A percentile compares a stretch with the other conserved stretches of the same genome.
phyloP scores from a whole-genome alignment of 129 eudicot species.

The Artemisia argyi region DNA sequence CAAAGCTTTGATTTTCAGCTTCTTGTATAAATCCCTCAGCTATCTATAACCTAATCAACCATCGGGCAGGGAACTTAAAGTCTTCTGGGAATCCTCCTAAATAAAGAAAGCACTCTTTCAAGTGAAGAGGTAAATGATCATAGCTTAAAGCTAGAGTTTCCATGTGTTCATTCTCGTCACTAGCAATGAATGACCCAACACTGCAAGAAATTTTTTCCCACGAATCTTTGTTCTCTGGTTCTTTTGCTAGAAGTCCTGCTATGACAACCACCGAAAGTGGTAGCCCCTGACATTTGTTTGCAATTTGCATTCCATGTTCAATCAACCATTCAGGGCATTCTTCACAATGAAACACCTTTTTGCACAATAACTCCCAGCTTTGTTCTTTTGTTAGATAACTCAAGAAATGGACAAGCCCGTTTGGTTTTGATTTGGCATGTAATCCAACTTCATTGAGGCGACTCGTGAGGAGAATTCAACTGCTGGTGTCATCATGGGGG shows the following conservation, averaged over 20 bases:
- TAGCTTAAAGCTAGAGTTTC: slow-evolving; percentile 16
- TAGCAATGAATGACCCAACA: background rate
- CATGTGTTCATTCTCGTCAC: background rate
- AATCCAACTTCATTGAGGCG: slow-evolving; percentile 24
- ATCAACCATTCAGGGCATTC: slow-evolving; percentile 5
- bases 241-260: slow-evolving; percentile 33
- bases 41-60: slow-evolving; percentile 31
- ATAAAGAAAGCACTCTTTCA: slow-evolving; percentile 31
- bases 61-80: background rate
- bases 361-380: slow-evolving; percentile 24
- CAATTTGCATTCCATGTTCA: slow-evolving; percentile 24
- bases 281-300: slow-evolving; percentile 31
- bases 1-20: slow-evolving; percentile 10
- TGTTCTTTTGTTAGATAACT: background rate
- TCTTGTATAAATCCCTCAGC: slow-evolving; percentile 33
- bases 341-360: slow-evolving; percentile 17
- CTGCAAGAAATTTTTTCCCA: slow-evolving; percentile 9
- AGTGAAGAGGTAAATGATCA: slow-evolving; percentile 17
- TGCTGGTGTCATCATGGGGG: slow-evolving; percentile 21
- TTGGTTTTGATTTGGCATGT: slow-evolving; percentile 1
- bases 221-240: background rate
- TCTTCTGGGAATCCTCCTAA: slow-evolving; percentile 22
- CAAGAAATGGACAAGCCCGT: slow-evolving; percentile 12
- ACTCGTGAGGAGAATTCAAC: slow-evolving; percentile 36
- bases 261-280: slow-evolving; percentile 40